These are phyloP conservation scores for Scedosporium dehoogii DNA, from an alignment of 2,329 filamentous ascomycete genomes.

Conservation along the genomic window DNA sequence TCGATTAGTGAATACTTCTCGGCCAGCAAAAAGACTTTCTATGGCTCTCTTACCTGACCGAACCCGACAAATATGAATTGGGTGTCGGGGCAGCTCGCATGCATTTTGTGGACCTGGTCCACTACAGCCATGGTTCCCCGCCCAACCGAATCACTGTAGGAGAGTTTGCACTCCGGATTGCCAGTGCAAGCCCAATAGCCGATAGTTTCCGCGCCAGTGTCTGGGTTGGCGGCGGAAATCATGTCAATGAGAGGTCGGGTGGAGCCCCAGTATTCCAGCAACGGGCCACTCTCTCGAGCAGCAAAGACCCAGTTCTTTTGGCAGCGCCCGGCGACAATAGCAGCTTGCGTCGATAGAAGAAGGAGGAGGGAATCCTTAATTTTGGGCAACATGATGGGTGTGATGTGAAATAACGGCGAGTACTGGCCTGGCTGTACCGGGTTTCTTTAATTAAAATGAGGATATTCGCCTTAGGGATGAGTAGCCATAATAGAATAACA, in stretches of 20 bases:
- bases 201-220: conserved; percentile 44
- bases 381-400: not conserved
- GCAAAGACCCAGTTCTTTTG: conserved; percentile 34
- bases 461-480: not conserved
- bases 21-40: not conserved
- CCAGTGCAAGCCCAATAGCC: conserved; percentile 54
- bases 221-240: conserved; percentile 35
- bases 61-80: conserved; percentile 53
- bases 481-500: no score
- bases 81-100: conserved; percentile 43
- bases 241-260: conserved; percentile 38
- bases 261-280: conserved; percentile 42
- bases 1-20: not conserved
- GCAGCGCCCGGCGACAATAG: conserved; percentile 14
- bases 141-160: conserved; percentile 46
- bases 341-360: not conserved
- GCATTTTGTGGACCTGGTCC: conserved; percentile 47
- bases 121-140: conserved; percentile 50
- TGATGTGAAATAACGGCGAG: not conserved
- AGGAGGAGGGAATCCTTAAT: not conserved
- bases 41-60: conserved; percentile 35
- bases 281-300: conserved; percentile 37
- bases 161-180: conserved; percentile 20
- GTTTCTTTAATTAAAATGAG: not conserved
- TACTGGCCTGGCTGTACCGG: not conserved